Conservation (phyloP, 2,329 filamentous ascomycete species). For the Verticillium nubilum region DNA sequence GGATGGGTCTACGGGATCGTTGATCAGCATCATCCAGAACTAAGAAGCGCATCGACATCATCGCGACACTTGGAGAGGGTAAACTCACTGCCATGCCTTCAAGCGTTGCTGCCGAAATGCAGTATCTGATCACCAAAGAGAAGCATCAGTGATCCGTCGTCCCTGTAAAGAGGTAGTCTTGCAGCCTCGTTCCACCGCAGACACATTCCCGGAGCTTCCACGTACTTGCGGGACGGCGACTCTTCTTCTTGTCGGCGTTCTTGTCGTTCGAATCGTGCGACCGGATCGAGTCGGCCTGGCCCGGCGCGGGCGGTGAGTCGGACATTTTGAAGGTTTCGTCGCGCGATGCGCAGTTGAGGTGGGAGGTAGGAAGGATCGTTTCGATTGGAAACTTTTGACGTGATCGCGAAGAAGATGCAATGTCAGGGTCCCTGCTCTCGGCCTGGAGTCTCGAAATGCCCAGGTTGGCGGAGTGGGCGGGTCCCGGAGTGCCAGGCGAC, state of each 20-base stretch:
- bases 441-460: not conserved
- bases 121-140: constrained; percentile 57
- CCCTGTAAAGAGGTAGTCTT: not conserved
- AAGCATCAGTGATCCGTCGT: constrained; percentile 4
- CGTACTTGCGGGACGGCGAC: constrained; percentile 82
- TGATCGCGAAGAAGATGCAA: not conserved
- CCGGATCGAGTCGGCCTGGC: constrained; percentile 46
- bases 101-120: constrained; percentile 94
- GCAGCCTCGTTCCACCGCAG: not conserved
- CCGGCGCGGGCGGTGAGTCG: constrained; percentile 38
- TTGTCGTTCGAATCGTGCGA: constrained; percentile 48
- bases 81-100: constrained; percentile 94
- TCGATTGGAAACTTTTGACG: not conserved
- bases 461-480: not conserved
- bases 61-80: constrained; percentile 23
- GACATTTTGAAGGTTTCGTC: constrained; percentile 31
- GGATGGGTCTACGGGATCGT: constrained; percentile 64
- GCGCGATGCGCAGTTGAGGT: not conserved
- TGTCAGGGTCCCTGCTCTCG: not conserved
- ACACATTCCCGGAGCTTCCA: constrained; percentile 17
- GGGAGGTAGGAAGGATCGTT: not conserved
- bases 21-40: constrained; percentile 6
- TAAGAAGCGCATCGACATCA: not conserved
- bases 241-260: constrained; percentile 75
- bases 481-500: not conserved